Evolutionary conservation across 352 stramenopile genomes (phyloP), one percentile per base, ranked within the genome.

Genomic region (Phytophthora tubulina): DNA sequence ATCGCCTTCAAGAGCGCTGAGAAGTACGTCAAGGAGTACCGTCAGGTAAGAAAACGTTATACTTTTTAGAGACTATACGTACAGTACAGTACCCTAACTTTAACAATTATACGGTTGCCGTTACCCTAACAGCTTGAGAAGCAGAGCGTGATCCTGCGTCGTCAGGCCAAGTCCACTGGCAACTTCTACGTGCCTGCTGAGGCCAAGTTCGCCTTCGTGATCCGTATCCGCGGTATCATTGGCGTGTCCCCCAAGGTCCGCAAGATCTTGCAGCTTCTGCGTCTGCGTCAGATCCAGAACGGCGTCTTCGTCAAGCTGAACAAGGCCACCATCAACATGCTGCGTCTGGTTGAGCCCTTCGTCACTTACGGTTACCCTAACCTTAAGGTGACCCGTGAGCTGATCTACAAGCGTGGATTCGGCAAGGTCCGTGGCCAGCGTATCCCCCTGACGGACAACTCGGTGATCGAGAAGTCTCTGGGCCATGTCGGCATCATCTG

Each of bases 351-450:
- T 14, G 97, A 99, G 82, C 97, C 97, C 10, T 99, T 99, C 82
- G 95, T 99, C 51, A 98, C 97, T 30, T 99, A 99, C 85, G 98
- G 98, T 48, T 97, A 98, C 86, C 98, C 98, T 33, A 98, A 97
- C 75, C 92, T 99, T n/a, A 98, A 99, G 80, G 98, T 97, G 62
- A 95, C 99, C 50, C 89, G 97, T 66, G 96, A 99, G 86, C 88
- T 99, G 27, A 98, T 99, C 78, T 99, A 99, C 94, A 99, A 99
- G 97, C 94, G 98, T 82, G 98, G 98, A 76, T 99, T 99, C 80
- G 98, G 96, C 79, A 99, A 99, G 94, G 88, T 99, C 60, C 92
- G 97, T 75, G 98, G 98, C 89, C 95, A 99, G 85, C 96, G 97
- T 73, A 98, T 99, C 76, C 94, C 98, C 50, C 90, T 99, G 68